Percentiles rank a stretch among this genome's conserved stretches.
Conservation (phyloP, 208 protist species). For the Crithidia bombi region DNA sequence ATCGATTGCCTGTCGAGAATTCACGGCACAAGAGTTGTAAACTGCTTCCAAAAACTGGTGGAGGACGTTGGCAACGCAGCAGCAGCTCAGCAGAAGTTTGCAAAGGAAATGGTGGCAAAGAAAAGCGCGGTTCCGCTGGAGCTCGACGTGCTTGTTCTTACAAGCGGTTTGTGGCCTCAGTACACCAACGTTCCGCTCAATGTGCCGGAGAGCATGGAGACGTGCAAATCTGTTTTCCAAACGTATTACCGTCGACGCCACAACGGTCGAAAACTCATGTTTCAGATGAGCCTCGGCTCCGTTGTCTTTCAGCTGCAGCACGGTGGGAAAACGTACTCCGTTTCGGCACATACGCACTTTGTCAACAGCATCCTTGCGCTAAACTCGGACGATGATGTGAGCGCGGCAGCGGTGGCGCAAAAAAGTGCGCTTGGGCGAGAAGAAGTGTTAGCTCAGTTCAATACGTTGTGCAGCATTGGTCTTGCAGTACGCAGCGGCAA, state of each 20-base stretch:
- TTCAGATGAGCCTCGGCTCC: constrained; percentile 70
- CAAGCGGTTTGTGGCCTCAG: constrained; percentile 67
- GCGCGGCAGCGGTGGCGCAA: constrained; percentile 11
- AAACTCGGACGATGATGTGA: constrained; percentile 39
- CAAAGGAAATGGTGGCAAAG: constrained; percentile 30
- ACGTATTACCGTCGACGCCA: constrained; percentile 68
- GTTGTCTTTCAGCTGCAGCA: constrained; percentile 59
- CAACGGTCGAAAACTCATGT: constrained; percentile 73
- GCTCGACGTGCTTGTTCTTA: constrained; percentile 72
- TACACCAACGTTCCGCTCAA: constrained; percentile 44
- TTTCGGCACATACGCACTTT: constrained; percentile 75
- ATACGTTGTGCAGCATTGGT: constrained; percentile 37
- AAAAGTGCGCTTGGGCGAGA: constrained; percentile 26
- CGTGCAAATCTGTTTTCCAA: constrained; percentile 58
- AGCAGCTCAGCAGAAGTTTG: constrained; percentile 25
- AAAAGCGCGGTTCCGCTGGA: constrained; percentile 47
- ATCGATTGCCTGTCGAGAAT: constrained; percentile 57
- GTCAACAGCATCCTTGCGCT: constrained; percentile 64
- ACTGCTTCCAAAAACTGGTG: constrained; percentile 76
- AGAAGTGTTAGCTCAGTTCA: constrained; percentile 45
- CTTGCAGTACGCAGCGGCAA: constrained; percentile 32
- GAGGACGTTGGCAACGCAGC: constrained; percentile 50
- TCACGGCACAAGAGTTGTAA: constrained; percentile 51
- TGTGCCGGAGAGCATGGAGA: constrained; percentile 56
- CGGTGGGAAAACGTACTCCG: constrained; percentile 40